Base-by-base conservation (phyloP, 495 filamentous ascomycete genomes). In the Extremus antarcticus region DNA sequence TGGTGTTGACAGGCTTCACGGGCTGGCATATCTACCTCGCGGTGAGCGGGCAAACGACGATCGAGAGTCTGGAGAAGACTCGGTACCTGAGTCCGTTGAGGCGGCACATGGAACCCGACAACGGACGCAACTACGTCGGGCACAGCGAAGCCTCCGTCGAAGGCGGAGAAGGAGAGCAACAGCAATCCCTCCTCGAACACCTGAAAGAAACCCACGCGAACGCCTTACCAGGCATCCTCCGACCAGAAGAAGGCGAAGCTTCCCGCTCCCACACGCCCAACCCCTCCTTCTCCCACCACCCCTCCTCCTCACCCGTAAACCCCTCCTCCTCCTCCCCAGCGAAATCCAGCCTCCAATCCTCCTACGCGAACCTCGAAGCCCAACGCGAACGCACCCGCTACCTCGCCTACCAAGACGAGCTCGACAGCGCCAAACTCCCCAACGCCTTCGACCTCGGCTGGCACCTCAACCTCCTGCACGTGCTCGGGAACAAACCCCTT, bases 41-140 rank as follows among this genome's bases (percentile, higher is more conserved):
- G 3, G 71, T 75, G 38, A 75, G 78, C 1, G 87, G 86, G 2
- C 81, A 88, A 65, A 98, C 92, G 3, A 97, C 94, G 0, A 98
- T 98, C 58, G 92, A 98, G 63, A 90, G 82, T 59, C 69, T 98
- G 40, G 94, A 98, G 73, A 95, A 89, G 66, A 95, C 89, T 0
- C 81, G 94, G 40, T 97, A 98, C 66, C 78, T 94, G 0, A 85
- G 83, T 8, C 88, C 89, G 2, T 67, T 94, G 24, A 78, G 83
- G 45, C 84, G 80, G 57, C 76, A 74, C 20, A 75, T 91, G 67
- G 81, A 86, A 23, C 39, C 21, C 56, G 50, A 63, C 62, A 50
- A 2, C 62, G 20, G 35, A 25, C 55, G 65, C 19, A 61, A 68
- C 48, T 67, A 64, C 55, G 1, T 65, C 43, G 47, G 24, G n/a